Evolutionary conservation across 2,329 filamentous ascomycete genomes (phyloP).

Genomic region (Onygenales sp.): DNA sequence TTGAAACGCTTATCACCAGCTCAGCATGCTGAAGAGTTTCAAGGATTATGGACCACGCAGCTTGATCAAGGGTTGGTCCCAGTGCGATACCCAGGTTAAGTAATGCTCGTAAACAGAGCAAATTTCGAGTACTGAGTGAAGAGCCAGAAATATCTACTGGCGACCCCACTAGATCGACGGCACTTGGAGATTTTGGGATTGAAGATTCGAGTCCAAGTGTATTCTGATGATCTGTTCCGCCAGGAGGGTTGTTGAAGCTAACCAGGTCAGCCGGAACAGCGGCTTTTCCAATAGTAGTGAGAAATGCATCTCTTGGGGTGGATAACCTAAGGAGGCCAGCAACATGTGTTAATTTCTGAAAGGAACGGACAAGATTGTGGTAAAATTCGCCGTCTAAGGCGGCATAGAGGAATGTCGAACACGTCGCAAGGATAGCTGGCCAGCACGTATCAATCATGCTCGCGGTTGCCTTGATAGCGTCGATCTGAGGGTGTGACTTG

Average conservation of each 20-base stretch:
- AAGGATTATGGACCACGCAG: slow-evolving; percentile 77
- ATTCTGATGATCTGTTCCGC: slow-evolving; percentile 14
- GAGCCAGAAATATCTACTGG: slow-evolving; percentile 35
- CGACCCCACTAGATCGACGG: slow-evolving; percentile 18
- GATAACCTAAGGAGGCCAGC: slow-evolving; percentile 75
- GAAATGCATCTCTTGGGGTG: slow-evolving; percentile 85
- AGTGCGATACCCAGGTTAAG: slow-evolving; percentile 93
- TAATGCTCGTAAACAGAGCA: slow-evolving; percentile 80
- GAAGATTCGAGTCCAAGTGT: slow-evolving; percentile 19
- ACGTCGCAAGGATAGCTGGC: slow-evolving; percentile 90
- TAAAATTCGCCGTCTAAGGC: slow-evolving; percentile 91
- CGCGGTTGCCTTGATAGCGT: slow-evolving; percentile 67
- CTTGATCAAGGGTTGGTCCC: slow-evolving; percentile 71
- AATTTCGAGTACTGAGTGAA: slow-evolving; percentile 73
- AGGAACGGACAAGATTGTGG: slow-evolving; percentile 79
- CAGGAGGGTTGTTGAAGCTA: slow-evolving; percentile 13
- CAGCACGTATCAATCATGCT: slow-evolving; percentile 84
- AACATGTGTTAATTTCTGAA: slow-evolving; percentile 92
- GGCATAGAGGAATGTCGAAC: slow-evolving; percentile 89
- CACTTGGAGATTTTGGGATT: slow-evolving; percentile 15
- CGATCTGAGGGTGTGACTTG: slow-evolving; percentile 60
- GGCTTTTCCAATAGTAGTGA: slow-evolving; percentile 88
- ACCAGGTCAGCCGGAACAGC: slow-evolving; percentile 70
- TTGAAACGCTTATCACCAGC: slow-evolving; percentile 56
- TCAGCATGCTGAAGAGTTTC: slow-evolving; percentile 91